Percentiles rank a stretch among this genome's conserved stretches.
phyloP scores from a whole-genome alignment of 352 stramenopile genomes.

The Phytophthora chlamydospora region DNA sequence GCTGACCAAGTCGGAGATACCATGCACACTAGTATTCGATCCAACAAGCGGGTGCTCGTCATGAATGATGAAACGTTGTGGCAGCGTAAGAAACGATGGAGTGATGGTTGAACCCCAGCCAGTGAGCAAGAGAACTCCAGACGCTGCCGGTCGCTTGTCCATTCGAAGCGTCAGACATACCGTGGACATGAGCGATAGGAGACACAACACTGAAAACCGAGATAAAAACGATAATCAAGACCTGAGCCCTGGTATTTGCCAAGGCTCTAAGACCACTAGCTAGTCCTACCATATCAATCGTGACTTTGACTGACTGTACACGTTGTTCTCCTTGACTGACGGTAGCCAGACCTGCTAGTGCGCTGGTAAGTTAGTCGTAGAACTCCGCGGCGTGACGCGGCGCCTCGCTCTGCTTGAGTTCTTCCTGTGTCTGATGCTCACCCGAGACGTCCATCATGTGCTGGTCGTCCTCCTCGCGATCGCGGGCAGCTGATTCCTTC shows the following conservation, averaged over 20 bases:
- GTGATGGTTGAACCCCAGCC: too few species aligned
- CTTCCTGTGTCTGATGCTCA: slow-evolving; percentile 59
- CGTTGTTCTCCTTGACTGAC: slow-evolving; percentile 6
- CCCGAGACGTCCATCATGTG: slow-evolving; percentile 74
- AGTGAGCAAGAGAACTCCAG: too few species aligned
- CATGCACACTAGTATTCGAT: too few species aligned
- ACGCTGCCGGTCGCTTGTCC: too few species aligned
- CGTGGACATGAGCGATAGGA: too few species aligned
- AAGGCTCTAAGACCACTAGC: slow-evolving; percentile 14
- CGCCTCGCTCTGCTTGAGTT: slow-evolving; percentile 58
- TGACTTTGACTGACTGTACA: slow-evolving; percentile 14
- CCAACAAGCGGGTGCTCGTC: too few species aligned
- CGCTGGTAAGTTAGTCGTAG: slow-evolving; percentile 65
- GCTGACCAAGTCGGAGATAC: too few species aligned
- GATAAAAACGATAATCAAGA: slow-evolving; percentile 21
- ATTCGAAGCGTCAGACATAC: too few species aligned
- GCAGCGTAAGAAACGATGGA: too few species aligned
- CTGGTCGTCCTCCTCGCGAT: slow-evolving; percentile 69
- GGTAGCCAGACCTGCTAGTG: slow-evolving; percentile 1
- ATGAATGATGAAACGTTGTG: too few species aligned
- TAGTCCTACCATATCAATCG: slow-evolving; percentile 9
- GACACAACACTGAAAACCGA: not conserved
- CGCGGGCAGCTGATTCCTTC: slow-evolving; percentile 50
- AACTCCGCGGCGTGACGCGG: slow-evolving; percentile 74
- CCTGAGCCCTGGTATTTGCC: slow-evolving; percentile 21